Conservation (phyloP, 2,329 filamentous ascomycete genomes). For the Fusarium annulatum region DNA sequence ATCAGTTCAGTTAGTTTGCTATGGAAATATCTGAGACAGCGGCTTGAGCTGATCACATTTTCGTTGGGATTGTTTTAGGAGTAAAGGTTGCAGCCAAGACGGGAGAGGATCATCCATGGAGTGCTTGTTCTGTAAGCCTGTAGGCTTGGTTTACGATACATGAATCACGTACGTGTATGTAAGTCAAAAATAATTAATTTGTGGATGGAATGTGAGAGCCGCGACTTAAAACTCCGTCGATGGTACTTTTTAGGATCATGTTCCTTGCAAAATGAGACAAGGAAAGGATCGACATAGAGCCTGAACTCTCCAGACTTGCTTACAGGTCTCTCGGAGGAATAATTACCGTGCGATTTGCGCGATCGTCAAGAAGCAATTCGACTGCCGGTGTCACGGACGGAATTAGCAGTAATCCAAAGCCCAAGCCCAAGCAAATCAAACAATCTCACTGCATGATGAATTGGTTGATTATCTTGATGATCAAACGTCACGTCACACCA, state of each 20-base stretch:
- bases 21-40: constrained; percentile 15
- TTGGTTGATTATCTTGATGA: constrained; percentile 36
- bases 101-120: constrained; percentile 22
- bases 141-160: constrained; percentile 4
- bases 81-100: constrained; percentile 32
- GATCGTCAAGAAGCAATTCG: constrained; percentile 16
- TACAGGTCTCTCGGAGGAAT: constrained; percentile 21
- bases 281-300: constrained; percentile 22
- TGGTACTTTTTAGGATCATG: background rate
- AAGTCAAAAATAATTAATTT: background rate
- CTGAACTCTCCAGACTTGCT: constrained; percentile 2
- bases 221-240: background rate
- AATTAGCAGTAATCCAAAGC: background rate
- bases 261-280: background rate
- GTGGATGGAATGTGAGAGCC: background rate
- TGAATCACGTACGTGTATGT: background rate
- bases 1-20: constrained; percentile 20
- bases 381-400: constrained; percentile 21
- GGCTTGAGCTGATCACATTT: constrained; percentile 14
- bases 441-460: background rate
- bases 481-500: constrained; percentile 9
- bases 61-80: constrained; percentile 4
- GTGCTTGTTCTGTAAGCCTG: constrained; percentile 16
- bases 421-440: background rate
- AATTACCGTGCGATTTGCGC: constrained; percentile 21